Percentiles rank a stretch among this genome's conserved stretches.
phyloP scores from a whole-genome alignment of 2,329 filamentous ascomycete genomes.

The Magnaporthales sp. region DNA sequence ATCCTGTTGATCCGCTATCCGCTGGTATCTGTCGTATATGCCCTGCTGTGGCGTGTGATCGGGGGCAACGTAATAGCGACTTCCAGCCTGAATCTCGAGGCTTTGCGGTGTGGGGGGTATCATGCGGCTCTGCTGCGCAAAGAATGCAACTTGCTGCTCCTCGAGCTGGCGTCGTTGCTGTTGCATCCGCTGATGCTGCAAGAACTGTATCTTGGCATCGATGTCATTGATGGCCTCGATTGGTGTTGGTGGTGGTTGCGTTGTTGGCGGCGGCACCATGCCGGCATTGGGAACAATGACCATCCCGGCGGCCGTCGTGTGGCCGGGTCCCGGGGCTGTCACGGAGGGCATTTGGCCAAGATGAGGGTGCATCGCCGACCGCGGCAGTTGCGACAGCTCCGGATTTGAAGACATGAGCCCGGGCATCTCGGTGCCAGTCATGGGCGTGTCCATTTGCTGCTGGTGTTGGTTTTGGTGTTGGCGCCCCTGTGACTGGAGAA shows the following conservation, averaged over 20 bases:
- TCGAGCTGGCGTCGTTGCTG: slow-evolving; percentile 50
- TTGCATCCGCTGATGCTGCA: slow-evolving; percentile 55
- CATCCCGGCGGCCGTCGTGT: slow-evolving; percentile 12
- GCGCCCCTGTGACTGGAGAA: slow-evolving; percentile 14
- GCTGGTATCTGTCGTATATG: slow-evolving; percentile 58
- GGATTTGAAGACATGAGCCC: slow-evolving; percentile 21
- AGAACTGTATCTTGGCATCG: slow-evolving; percentile 57
- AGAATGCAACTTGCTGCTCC: slow-evolving; percentile 48
- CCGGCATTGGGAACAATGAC: slow-evolving; percentile 17
- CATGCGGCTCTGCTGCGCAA: slow-evolving; percentile 45
- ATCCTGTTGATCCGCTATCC: slow-evolving; percentile 62
- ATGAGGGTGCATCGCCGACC: slow-evolving; percentile 1
- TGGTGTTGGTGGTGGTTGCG: slow-evolving; percentile 28
- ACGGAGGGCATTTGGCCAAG: neutral
- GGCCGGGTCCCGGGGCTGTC: neutral
- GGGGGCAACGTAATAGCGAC: slow-evolving; percentile 51
- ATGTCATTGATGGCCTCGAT: slow-evolving; percentile 48
- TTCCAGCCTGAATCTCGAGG: slow-evolving; percentile 61
- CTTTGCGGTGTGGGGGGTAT: slow-evolving; percentile 77
- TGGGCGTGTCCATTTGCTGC: slow-evolving; percentile 39
- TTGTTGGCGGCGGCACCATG: slow-evolving; percentile 37
- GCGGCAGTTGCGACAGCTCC: neutral
- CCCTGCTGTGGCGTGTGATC: slow-evolving; percentile 41
- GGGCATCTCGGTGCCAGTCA: slow-evolving; percentile 34
- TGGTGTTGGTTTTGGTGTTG: neutral